Percentiles rank a stretch among this genome's conserved stretches.
Evolutionary conservation across 2,329 filamentous ascomycete genomes (phyloP).

Genomic region (Leptographium flavum): DNA sequence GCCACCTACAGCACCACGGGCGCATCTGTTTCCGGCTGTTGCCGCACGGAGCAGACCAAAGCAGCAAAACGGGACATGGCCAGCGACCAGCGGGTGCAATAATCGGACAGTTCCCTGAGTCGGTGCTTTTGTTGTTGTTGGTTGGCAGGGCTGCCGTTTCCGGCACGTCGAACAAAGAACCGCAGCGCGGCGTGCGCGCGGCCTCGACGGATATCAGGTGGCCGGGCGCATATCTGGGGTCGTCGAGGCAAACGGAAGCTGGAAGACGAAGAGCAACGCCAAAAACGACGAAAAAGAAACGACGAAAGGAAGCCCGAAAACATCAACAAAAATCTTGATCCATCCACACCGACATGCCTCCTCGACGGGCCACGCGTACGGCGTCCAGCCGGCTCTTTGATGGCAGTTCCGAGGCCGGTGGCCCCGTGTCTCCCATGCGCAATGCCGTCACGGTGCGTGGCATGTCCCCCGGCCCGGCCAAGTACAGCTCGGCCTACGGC

Average conservation of each 20-base stretch:
- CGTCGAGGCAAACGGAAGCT: too few relatives aligned
- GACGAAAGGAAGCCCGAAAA: not conserved
- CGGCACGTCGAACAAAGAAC: conserved; percentile 1
- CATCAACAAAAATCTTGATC: too few relatives aligned
- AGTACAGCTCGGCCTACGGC: conserved; percentile 13
- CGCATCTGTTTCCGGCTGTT: not conserved
- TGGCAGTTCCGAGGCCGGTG: conserved; percentile 11
- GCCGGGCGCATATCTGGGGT: too few relatives aligned
- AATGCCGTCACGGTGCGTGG: conserved; percentile 6
- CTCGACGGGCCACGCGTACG: conserved; percentile 8
- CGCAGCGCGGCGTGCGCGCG: too few relatives aligned
- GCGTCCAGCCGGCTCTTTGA: conserved; percentile 10
- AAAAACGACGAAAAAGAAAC: too few relatives aligned
- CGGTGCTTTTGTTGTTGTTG: not conserved
- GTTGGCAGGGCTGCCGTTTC: not conserved
- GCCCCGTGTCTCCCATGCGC: conserved; percentile 5
- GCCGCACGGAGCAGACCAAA: too few relatives aligned
- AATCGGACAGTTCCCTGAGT: not conserved
- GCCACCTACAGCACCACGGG: not conserved
- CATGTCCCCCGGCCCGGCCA: conserved; percentile 13
- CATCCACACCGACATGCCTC: too few relatives aligned
- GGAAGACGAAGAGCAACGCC: too few relatives aligned
- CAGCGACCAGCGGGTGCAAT: not conserved
- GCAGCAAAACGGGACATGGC: not conserved
- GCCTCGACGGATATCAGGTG: too few relatives aligned